Percentiles rank a stretch among this genome's conserved stretches.
phyloP scores from a whole-genome alignment of 176 grass and related monocot genomes.

The Musa beccarii region DNA sequence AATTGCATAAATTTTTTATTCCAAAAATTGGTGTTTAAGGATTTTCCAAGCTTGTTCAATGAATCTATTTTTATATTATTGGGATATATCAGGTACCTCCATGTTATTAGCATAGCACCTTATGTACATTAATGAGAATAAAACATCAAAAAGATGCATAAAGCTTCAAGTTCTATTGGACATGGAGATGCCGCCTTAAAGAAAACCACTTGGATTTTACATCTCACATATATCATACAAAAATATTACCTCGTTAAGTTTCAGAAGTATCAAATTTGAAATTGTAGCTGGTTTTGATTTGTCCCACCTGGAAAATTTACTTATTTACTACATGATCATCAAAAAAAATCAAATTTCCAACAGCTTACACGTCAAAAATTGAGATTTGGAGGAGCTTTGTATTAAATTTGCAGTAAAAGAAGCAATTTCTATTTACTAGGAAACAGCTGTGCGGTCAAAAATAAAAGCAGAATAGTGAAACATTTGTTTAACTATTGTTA shows the following conservation, averaged over 20 bases:
- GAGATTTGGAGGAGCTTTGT: not conserved
- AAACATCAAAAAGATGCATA: not conserved
- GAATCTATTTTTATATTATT: too few relatives aligned
- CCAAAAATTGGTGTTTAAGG: too few relatives aligned
- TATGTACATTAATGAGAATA: too few relatives aligned
- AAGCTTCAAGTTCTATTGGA: not conserved
- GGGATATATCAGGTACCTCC: too few relatives aligned
- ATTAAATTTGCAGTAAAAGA: not conserved
- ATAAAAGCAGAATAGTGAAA: not conserved
- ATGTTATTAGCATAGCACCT: too few relatives aligned
- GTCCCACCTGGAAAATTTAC: slow-evolving; percentile 57
- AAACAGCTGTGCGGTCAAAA: not conserved
- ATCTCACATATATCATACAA: not conserved
- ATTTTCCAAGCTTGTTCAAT: too few relatives aligned
- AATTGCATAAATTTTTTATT: too few relatives aligned
- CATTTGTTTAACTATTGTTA: too few relatives aligned
- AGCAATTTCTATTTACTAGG: not conserved
- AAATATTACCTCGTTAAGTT: slow-evolving; percentile 73
- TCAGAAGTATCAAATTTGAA: slow-evolving; percentile 81
- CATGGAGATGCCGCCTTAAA: not conserved
- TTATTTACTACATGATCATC: not conserved
- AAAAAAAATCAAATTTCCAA: not conserved
- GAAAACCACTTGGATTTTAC: not conserved
- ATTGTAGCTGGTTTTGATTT: slow-evolving; percentile 71
- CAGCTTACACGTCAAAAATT: slow-evolving; percentile 4